Evolutionary conservation across 495 filamentous ascomycete genomes (phyloP), one percentile per base, ranked within the genome.

Genomic region (Xylona heveae): DNA sequence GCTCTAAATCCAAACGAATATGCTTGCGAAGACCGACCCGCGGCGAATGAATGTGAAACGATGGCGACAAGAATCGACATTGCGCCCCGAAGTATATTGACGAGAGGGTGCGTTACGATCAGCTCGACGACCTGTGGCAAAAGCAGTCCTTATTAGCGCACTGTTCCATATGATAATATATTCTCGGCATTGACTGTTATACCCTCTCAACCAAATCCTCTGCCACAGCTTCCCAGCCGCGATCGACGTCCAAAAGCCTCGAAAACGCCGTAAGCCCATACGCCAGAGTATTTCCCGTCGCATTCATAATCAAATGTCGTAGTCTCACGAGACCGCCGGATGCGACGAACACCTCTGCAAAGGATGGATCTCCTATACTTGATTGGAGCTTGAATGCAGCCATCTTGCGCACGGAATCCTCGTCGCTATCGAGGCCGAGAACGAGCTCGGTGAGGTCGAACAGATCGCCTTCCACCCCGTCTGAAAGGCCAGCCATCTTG

Each of bases 331-430:
- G 55, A 5, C 88, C 88, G 27, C 83, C 90, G 37, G 81, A 77
- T 9, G 71, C 64, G 15, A 95, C 92, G 57, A 95, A 99, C 35
- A 85, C 65, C 49, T 95, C 90, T 26, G 88, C 90, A 48, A 99
- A 95, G 30, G 82, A 80, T 3, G 88, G 88, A 49, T 99, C 90
- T 44, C 80, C 81, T 46, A 99, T 92, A 38, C 73, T 79, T 24
- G 69, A 65, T 52, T 99, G 88, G 24, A 99, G 69, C 53, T 91
- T 92, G 66, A 99, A 99, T 37, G 83, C 90, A 8, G 88, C 88
- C 81, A 93, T 94, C 59, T 99, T 99, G 42, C 88, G 80, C 34
- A 81, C 78, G 20, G 79, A 79, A 64, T 95, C 90, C 66, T 78
- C 73, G 29, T 78, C 71, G 45, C 68, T 72, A 20, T 69, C 66